Conservation (phyloP, 257 asterid genomes). For the Penstemon eatonii region DNA sequence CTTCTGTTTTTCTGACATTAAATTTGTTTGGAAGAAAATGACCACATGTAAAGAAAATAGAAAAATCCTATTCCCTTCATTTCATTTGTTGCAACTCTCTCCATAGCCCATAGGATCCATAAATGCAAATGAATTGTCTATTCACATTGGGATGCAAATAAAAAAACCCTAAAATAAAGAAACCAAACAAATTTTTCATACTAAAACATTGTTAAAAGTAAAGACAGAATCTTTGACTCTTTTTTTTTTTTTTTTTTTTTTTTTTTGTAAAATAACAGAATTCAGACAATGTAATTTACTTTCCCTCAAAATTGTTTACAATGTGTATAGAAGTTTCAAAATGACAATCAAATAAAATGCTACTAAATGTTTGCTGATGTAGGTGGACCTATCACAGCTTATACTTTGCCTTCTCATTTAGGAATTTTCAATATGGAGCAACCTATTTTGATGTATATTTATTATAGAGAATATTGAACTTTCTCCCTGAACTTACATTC, state of each 20-base stretch:
- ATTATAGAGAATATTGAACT: too few relatives aligned
- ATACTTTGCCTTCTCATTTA: too few relatives aligned
- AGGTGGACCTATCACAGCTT: too few relatives aligned
- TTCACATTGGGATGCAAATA: conserved; percentile 12
- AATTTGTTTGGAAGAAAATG: conserved; percentile 9
- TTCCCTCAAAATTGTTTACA: too few relatives aligned
- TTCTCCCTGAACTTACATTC: too few relatives aligned
- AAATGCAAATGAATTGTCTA: conserved; percentile 16
- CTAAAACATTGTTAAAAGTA: background rate
- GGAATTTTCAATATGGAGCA: too few relatives aligned
- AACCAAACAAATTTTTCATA: background rate
- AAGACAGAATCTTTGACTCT: background rate
- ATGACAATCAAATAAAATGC: too few relatives aligned
- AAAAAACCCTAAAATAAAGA: background rate
- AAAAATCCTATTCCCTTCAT: conserved; percentile 5
- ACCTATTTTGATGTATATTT: too few relatives aligned
- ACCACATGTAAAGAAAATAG: conserved; percentile 11
- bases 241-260: conserved; percentile 8
- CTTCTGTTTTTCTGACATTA: background rate
- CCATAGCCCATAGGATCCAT: conserved; percentile 9
- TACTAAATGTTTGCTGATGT: too few relatives aligned
- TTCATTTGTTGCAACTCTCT: conserved; percentile 28
- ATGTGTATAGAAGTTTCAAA: too few relatives aligned
- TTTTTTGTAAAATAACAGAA: too few relatives aligned
- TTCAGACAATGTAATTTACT: too few relatives aligned